phyloP scores from a whole-genome alignment of 2,329 filamentous ascomycete genomes.

The Trichophyton benhamiae region DNA sequence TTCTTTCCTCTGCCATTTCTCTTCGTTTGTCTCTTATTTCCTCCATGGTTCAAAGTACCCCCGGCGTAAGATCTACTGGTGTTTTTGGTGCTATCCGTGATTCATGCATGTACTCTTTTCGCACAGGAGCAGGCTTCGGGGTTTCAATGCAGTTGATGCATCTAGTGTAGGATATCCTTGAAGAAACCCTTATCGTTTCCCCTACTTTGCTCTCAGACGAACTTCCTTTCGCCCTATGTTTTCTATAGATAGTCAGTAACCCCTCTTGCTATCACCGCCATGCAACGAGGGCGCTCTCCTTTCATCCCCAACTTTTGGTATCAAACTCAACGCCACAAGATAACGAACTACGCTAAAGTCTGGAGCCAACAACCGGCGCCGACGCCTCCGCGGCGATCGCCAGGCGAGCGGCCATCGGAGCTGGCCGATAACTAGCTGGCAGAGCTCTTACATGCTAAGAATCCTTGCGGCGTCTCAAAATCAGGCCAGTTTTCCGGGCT shows the following conservation, averaged over 20 bases:
- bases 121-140: neutral
- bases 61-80: neutral
- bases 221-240: neutral
- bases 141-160: neutral
- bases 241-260: too few relatives aligned
- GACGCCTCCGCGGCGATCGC: neutral
- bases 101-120: neutral
- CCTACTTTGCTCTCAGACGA: neutral
- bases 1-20: neutral
- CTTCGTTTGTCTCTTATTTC: neutral
- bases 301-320: neutral
- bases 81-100: neutral
- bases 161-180: neutral
- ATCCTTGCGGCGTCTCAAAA: neutral
- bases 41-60: neutral
- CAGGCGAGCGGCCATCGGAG: slow-evolving; percentile 3
- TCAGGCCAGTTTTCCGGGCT: neutral
- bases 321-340: neutral
- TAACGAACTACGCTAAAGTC: neutral
- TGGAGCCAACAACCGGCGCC: neutral
- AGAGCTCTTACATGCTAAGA: neutral
- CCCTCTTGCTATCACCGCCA: too few relatives aligned
- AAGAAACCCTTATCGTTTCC: neutral
- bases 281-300: too few relatives aligned
- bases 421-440: neutral